Conservation (phyloP, 148 eudicot genomes). For the Drosera capensis region DNA sequence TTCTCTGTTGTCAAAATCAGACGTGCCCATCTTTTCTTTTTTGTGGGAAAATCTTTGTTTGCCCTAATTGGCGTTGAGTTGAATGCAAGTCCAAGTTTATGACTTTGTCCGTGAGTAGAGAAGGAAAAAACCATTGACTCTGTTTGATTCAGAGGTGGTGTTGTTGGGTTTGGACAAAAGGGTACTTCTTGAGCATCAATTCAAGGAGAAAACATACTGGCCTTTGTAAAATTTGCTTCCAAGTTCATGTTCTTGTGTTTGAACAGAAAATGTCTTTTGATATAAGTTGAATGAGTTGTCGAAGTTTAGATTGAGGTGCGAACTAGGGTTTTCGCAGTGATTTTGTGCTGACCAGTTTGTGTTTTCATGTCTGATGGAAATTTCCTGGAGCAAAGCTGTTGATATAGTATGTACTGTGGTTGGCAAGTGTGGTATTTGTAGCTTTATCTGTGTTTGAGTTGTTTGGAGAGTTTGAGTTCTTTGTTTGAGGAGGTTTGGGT, state of each 20-base stretch:
- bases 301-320: background rate
- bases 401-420: background rate
- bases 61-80: background rate
- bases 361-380: background rate
- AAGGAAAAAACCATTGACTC: background rate
- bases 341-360: background rate
- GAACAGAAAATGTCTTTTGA: slow-evolving; percentile 30
- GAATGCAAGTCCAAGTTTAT: background rate
- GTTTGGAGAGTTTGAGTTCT: background rate
- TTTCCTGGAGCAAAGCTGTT: background rate
- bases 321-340: background rate
- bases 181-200: background rate
- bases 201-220: background rate
- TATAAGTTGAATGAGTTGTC: slow-evolving; percentile 14
- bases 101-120: background rate
- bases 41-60: background rate
- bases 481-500: background rate
- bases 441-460: slow-evolving; percentile 4
- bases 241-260: background rate
- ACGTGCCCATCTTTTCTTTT: background rate
- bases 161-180: background rate
- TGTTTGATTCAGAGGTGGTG: background rate
- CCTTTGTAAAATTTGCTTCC: background rate
- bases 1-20: background rate
- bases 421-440: slow-evolving; percentile 2